phyloP scores from a whole-genome alignment of 495 filamentous ascomycete species.

The Penicillium cosmopolitanum region DNA sequence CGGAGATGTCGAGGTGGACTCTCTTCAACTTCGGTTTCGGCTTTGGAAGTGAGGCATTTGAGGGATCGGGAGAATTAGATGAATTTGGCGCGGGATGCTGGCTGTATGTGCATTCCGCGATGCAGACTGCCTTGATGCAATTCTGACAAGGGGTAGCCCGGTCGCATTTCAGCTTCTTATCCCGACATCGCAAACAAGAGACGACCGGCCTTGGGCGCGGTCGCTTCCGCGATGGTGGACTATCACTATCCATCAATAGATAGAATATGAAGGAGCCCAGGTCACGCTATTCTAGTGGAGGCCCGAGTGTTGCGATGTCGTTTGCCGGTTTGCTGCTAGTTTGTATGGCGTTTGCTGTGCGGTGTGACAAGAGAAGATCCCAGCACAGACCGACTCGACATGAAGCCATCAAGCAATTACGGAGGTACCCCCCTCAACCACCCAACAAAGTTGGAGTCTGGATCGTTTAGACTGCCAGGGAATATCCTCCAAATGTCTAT shows the following conservation, averaged over 20 bases:
- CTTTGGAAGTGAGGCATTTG: constrained; percentile 10
- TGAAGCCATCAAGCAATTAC: no score
- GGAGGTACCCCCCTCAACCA: no score
- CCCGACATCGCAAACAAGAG: constrained; percentile 36
- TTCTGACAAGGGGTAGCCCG: constrained; percentile 32
- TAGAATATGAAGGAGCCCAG: background rate
- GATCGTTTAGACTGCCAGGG: no score
- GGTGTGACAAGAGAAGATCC: no score
- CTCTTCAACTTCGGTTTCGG: constrained; percentile 12
- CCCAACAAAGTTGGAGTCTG: no score
- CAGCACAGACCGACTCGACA: no score
- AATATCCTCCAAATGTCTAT: no score
- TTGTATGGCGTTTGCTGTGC: no score
- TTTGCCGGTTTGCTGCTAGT: no score
- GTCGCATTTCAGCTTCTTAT: constrained; percentile 40
- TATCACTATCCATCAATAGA: constrained; percentile 19
- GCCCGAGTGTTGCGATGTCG: background rate
- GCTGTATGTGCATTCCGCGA: constrained; percentile 24
- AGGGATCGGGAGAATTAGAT: background rate
- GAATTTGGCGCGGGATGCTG: constrained; percentile 6
- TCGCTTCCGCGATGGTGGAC: constrained; percentile 24
- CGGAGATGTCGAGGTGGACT: constrained; percentile 5
- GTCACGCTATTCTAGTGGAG: background rate
- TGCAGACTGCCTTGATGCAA: constrained; percentile 28
- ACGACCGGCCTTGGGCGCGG: constrained; percentile 27